Evolutionary conservation across 2,329 filamentous ascomycete genomes (phyloP).

Genomic region (Alternaria arbusti): DNA sequence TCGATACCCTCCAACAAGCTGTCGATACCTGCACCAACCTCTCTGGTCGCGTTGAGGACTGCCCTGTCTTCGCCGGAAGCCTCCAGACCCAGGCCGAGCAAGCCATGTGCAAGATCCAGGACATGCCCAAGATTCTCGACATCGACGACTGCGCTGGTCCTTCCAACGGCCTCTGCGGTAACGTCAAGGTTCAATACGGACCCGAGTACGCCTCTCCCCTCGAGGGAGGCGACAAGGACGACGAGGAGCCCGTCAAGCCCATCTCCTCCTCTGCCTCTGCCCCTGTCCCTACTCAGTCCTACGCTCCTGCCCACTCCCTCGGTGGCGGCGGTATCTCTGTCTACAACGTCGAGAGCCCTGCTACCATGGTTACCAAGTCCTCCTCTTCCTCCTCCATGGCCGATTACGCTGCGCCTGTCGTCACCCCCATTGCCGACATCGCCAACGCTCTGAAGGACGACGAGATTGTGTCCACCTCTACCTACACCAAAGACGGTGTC

Average conservation of each 20-base stretch:
- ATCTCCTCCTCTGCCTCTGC: conserved; percentile 22
- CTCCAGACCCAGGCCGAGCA: conserved; percentile 66
- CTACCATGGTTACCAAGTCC: conserved; percentile 9
- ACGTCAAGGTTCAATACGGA: conserved; percentile 57
- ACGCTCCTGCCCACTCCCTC: conserved; percentile 37
- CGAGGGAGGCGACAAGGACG: conserved; percentile 24
- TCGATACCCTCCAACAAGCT: conserved; percentile 67
- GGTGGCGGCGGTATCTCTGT: conserved; percentile 45
- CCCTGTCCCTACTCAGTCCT: conserved; percentile 44
- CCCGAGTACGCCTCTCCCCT: conserved; percentile 49
- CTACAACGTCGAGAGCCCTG: conserved; percentile 28
- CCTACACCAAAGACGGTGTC: conserved; percentile 51
- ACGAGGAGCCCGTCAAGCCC: conserved; percentile 29
- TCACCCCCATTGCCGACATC: conserved; percentile 30
- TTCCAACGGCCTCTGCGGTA: conserved; percentile 69
- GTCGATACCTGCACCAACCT: conserved; percentile 75
- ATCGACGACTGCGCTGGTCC: conserved; percentile 67
- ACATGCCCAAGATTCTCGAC: conserved; percentile 60
- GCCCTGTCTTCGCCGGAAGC: conserved; percentile 66
- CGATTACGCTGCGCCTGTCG: conserved; percentile 4
- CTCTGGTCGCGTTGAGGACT: conserved; percentile 74
- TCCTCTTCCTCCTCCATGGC: conserved; percentile 9
- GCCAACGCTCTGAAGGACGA: conserved; percentile 8
- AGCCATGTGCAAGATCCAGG: conserved; percentile 66
- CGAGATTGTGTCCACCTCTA: conserved; percentile 48